Evolutionary conservation across 2,329 filamentous ascomycete genomes (phyloP).

Genomic region (Colletotrichum scovillei): DNA sequence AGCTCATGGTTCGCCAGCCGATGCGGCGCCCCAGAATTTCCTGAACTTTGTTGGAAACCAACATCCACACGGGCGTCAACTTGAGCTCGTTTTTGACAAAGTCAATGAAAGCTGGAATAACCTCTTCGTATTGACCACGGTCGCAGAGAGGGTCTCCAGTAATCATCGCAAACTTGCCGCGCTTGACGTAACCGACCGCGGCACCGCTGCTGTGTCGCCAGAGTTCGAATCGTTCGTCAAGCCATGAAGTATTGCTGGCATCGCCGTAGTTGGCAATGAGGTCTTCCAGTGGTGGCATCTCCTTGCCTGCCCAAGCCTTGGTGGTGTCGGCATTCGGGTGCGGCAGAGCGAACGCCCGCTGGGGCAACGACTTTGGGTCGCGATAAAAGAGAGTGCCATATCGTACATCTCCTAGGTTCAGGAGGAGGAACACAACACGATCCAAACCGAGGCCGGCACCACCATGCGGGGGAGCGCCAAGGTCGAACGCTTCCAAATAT

Average conservation of each 20-base stretch:
- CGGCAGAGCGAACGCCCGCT: slow-evolving; percentile 72
- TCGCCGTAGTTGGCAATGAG: slow-evolving; percentile 96
- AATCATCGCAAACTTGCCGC: slow-evolving; percentile 82
- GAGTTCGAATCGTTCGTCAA: slow-evolving; percentile 87
- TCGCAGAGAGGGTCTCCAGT: slow-evolving; percentile 92
- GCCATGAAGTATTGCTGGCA: slow-evolving; percentile 92
- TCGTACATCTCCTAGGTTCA: slow-evolving; percentile 89
- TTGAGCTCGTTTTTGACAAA: slow-evolving; percentile 76
- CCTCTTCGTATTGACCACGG: slow-evolving; percentile 76
- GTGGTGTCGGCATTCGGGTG: slow-evolving; percentile 89
- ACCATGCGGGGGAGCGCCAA: slow-evolving; percentile 88
- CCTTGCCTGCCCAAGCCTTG: slow-evolving; percentile 43
- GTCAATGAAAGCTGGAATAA: slow-evolving; percentile 79
- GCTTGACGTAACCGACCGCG: slow-evolving; percentile 84
- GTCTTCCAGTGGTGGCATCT: slow-evolving; percentile 81
- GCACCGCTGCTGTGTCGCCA: slow-evolving; percentile 90
- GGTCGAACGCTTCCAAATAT: slow-evolving; percentile 89
- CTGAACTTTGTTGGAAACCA: slow-evolving; percentile 83
- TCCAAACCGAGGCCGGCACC: slow-evolving; percentile 92
- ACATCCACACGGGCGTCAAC: slow-evolving; percentile 88
- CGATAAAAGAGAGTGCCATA: slow-evolving; percentile 89
- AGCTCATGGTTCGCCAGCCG: slow-evolving; percentile 89
- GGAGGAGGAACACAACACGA: slow-evolving; percentile 85
- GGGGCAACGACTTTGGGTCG: slow-evolving; percentile 87
- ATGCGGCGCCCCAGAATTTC: slow-evolving; percentile 83